Evolutionary conservation across 2,329 filamentous ascomycete species (phyloP), one percentile per base, ranked within the genome.

Genomic region (Aspergillus unguis): DNA sequence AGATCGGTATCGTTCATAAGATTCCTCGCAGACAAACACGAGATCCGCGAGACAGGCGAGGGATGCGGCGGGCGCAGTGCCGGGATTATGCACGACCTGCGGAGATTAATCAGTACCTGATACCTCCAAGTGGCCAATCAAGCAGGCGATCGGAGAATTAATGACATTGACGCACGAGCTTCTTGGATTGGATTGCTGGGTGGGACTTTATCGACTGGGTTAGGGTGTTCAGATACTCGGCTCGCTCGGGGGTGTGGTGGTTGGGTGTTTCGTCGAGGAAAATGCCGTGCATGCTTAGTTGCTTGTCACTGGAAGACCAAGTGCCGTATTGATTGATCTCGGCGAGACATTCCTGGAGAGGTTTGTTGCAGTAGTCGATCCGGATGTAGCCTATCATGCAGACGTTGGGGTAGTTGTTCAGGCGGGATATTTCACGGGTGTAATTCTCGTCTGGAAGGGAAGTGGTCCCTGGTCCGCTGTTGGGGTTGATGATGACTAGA

Each of bases 291-390:
- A 59, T 32, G 28, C 55, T 55, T 28, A 59, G 42, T 53, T 11
- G 42, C 27, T 28, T 47, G 54, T 23, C 53, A 38, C 1, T 51
- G 41, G 8, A 28, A 4, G 55, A 44, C 57, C 57, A 59, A 8
- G 43, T 36, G 38, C 55, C 57, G 36, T 59, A 59, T 17, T 48
- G 53, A 43, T 56, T 50, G n/a, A 61, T 53, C 42, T 62, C 60
- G n/a, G 49, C 52, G 32, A 26, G 54, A 23, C 48, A 37, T 2
- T 52, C 48, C 1, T n/a, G 25, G 29, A 58, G 42, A 46, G 59
- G 55, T 55, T 61, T 62, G 26, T 37, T 48, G 58, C 61, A 62
- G 50, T 63, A 63, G 54, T 61, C 50, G 45, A 63, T 52, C 29
- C 58, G 58, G 35, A 63, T 58, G 37, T 63, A 63, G 40, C 61